Percentiles rank a stretch among this genome's conserved stretches.
These are phyloP conservation scores for Cicer pinnatifidum DNA, from an alignment of 306 rosid species.

Conservation along the genomic window DNA sequence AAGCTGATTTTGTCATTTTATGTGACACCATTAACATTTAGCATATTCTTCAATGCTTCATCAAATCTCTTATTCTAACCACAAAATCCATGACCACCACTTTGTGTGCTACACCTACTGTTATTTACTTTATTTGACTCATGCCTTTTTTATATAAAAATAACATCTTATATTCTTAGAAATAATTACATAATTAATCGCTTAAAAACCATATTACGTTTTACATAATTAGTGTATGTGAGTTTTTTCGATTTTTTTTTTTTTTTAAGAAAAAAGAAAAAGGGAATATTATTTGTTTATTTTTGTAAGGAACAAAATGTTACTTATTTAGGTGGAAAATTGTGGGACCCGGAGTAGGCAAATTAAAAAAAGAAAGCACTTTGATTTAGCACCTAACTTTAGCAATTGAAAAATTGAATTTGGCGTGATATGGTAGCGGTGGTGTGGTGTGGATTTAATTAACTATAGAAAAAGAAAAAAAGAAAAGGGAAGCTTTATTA, in stretches of 20 bases:
- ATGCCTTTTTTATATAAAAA: neutral
- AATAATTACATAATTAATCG: neutral
- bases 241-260: too few relatives aligned
- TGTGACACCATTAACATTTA: constrained; percentile 4
- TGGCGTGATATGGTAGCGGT: constrained; percentile 10
- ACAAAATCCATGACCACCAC: neutral
- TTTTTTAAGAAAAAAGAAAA: too few relatives aligned
- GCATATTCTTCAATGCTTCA: neutral
- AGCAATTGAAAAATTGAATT: constrained; percentile 34
- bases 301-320: neutral
- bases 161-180: neutral
- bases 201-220: too few relatives aligned
- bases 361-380: constrained; percentile 1
- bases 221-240: too few relatives aligned
- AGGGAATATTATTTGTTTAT: neutral
- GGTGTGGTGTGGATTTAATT: neutral
- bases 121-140: neutral
- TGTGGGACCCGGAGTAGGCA: constrained; percentile 5
- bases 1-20: constrained; percentile 27
- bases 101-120: neutral
- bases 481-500: constrained; percentile 21
- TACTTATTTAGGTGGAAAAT: neutral
- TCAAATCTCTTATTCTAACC: constrained; percentile 27
- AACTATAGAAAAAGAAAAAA: constrained; percentile 14
- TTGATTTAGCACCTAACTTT: constrained; percentile 39